These are phyloP conservation scores for Fusarium drepaniforme DNA, from an alignment of 2,329 filamentous ascomycete species.

Conservation along the genomic window DNA sequence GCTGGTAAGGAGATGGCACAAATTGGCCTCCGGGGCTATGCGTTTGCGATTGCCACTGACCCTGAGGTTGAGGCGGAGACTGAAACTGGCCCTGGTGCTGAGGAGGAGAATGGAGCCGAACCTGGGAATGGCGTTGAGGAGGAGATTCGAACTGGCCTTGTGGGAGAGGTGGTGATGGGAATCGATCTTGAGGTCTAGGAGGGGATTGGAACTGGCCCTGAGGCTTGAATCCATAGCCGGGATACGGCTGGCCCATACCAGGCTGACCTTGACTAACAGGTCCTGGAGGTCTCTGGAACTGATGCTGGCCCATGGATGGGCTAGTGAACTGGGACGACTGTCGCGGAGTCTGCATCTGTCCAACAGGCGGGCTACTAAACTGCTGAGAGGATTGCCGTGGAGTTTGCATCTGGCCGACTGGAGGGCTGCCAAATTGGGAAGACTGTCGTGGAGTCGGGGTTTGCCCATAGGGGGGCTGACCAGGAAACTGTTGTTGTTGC, in stretches of 20 bases:
- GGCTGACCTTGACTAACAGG: constrained; percentile 9
- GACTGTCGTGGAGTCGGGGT: constrained; percentile 18
- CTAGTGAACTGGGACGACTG: constrained; percentile 35
- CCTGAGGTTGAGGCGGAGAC: constrained; percentile 16
- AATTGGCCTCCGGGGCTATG: constrained; percentile 48
- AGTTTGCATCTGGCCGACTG: constrained; percentile 25
- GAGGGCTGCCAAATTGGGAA: constrained; percentile 24
- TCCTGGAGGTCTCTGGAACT: constrained; percentile 19
- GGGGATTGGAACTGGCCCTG: constrained; percentile 19
- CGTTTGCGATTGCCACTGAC: constrained; percentile 31
- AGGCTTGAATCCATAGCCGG: constrained; percentile 16
- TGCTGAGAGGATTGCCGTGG: constrained; percentile 27
- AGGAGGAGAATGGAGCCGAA: constrained; percentile 7
- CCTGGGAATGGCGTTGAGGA: constrained; percentile 12
- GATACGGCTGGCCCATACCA: constrained; percentile 21
- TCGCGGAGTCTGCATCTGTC: constrained; percentile 29
- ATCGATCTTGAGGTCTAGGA: neutral
- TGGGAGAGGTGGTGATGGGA: neutral
- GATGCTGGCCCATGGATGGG: constrained; percentile 30
- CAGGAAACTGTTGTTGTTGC: constrained; percentile 21
- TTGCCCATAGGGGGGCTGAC: constrained; percentile 17
- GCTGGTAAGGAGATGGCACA: constrained; percentile 53
- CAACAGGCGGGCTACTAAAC: constrained; percentile 23
- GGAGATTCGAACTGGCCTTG: constrained; percentile 28
- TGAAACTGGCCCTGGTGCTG: constrained; percentile 24